Base-by-base conservation (phyloP, 345 rosid genomes). In the Aquilaria sinensis region DNA sequence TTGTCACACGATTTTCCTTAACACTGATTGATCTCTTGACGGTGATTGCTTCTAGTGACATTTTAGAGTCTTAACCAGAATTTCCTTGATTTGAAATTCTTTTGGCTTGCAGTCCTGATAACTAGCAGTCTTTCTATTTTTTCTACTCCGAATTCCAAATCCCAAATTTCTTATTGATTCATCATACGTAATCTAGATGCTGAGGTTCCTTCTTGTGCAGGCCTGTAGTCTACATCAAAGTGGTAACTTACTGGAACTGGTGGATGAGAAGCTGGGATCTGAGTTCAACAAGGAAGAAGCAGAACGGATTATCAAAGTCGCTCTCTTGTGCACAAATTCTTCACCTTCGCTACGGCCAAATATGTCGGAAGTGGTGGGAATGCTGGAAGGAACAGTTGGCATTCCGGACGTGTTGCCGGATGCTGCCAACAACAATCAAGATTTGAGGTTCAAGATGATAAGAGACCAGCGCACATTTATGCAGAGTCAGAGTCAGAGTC, bases 341-440 rank as follows among this genome's bases (percentile, higher is more conserved):
- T 73, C 82, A n/a, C 74, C 79, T 3, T 33, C 75, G 0, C 23
- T 67, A 34, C 61, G 85, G 67, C 85, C 80, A 47, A 56, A 62
- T 0, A 75, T 81, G 85, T 64, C 79, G 4, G 77, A 66, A 29
- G 82, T 56, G 1, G 63, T 74, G 33, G 14, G 41, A 8, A 81
- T 78, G 81, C 72, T 78, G 0, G 75, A 74, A 70, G 81, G 80
- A 53, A 54, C 56, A 48, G 53, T 43, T 0, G 45, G 16, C 29
- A 52, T 80, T 15, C 67, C 60, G 2, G 67, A 76, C 45, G n/a
- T 64, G 10, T 33, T 60, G 31, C 67, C 72, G 11, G 79, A 67
- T 51, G 58, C 72, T 15, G 51, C 37, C 32, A 3, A 64, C 3
- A 69, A 76, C 29, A 64, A 68, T 46, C 48, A 67, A 45, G 70